A percentile compares a stretch with the other conserved stretches of the same genome.
These are phyloP conservation scores for Terana coerulea DNA, from an alignment of 768 basidiomycete genomes.

Conservation along the genomic window DNA sequence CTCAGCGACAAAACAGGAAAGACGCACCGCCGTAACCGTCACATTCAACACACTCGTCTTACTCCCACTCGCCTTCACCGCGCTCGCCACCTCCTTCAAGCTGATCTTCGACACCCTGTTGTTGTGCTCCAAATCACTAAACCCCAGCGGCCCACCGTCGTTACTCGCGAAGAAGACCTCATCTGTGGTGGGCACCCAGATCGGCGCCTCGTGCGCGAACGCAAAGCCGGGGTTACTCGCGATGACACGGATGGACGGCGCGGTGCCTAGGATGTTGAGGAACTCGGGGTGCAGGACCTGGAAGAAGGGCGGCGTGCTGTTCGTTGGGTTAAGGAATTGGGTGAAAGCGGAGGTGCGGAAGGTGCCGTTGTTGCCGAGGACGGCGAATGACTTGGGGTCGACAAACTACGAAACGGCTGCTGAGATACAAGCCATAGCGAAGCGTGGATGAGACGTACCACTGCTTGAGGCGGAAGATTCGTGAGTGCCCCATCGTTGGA, in stretches of 20 bases:
- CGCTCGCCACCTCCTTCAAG: slow-evolving; percentile 49
- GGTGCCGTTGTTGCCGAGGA: slow-evolving; percentile 41
- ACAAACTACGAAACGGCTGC: slow-evolving; percentile 42
- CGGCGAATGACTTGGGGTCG: slow-evolving; percentile 48
- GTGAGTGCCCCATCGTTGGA: background rate
- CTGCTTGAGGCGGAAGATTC: slow-evolving; percentile 12
- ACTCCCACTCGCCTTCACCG: slow-evolving; percentile 30
- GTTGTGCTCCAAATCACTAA: slow-evolving; percentile 60
- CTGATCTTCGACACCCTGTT: slow-evolving; percentile 61
- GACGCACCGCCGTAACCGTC: slow-evolving; percentile 38
- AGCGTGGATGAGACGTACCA: slow-evolving; percentile 8
- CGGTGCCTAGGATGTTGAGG: slow-evolving; percentile 51
- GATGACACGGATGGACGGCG: slow-evolving; percentile 56
- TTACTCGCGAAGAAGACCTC: slow-evolving; percentile 73
- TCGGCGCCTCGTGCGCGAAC: slow-evolving; percentile 77
- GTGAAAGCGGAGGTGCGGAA: slow-evolving; percentile 29
- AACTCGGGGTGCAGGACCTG: slow-evolving; percentile 54
- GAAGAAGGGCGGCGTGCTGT: slow-evolving; percentile 56
- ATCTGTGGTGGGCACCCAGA: slow-evolving; percentile 64
- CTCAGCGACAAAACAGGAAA: background rate
- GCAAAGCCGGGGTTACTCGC: slow-evolving; percentile 59
- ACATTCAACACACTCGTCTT: slow-evolving; percentile 40
- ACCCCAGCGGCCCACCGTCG: slow-evolving; percentile 60
- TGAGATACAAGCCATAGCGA: background rate
- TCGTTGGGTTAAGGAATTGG: slow-evolving; percentile 57